A percentile compares a stretch with the other conserved stretches of the same genome.
Conservation (phyloP, 345 rosid genomes). For the Geranium rotundifolium region DNA sequence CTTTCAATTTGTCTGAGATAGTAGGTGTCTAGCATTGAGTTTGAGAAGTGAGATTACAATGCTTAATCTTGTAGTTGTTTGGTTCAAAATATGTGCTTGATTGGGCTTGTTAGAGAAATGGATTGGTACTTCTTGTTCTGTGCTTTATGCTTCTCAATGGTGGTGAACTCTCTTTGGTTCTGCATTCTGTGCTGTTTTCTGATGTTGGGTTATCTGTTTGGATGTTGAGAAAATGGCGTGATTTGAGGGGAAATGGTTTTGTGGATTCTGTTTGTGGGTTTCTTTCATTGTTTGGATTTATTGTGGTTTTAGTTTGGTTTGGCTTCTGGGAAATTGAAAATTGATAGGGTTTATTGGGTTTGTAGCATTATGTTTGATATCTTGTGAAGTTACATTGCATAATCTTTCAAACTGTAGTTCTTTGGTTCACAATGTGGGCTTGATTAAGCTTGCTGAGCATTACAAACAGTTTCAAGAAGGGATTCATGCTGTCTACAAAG, state of each 20-base stretch:
- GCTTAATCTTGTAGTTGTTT: background rate
- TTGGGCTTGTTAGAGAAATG: too few relatives aligned
- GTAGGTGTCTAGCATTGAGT: background rate
- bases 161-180: conserved; percentile 8
- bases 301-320: background rate
- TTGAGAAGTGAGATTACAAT: background rate
- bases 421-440: background rate
- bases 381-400: background rate
- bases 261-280: background rate
- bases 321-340: background rate
- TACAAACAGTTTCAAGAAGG: too few relatives aligned
- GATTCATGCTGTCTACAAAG: too few relatives aligned
- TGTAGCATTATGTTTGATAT: background rate
- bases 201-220: background rate
- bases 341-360: background rate
- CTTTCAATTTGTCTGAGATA: background rate
- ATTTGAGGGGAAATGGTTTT: too few relatives aligned
- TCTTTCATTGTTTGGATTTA: background rate
- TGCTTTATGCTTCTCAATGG: too few relatives aligned
- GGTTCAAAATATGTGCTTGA: too few relatives aligned
- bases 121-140: too few relatives aligned
- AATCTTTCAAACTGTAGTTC: background rate
- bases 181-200: background rate
- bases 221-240: background rate
- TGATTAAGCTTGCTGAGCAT: background rate